Evolutionary conservation across 306 rosid species (phyloP).

Genomic region (Quercus engelmannii): DNA sequence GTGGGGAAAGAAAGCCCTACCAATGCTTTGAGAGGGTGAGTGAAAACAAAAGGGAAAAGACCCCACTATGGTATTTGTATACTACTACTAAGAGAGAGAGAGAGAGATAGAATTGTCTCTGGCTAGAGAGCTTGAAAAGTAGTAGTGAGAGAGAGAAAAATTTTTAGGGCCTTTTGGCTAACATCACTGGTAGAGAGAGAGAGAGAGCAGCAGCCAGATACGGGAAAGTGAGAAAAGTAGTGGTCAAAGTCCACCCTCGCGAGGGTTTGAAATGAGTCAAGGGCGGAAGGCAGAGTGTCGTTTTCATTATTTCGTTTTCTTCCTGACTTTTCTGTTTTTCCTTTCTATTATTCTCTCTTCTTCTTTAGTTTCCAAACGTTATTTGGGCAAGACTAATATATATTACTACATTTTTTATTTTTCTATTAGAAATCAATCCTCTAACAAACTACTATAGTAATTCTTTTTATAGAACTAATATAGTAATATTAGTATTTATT

Average conservation of each 20-base stretch:
- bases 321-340: not conserved
- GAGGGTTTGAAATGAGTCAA: conserved; percentile 54
- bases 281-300: conserved; percentile 51
- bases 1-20: not conserved
- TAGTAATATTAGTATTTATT: too few relatives aligned
- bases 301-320: conserved; percentile 2
- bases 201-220: conserved; percentile 20
- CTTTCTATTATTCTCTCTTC: too few relatives aligned
- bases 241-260: conserved; percentile 62
- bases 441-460: too few relatives aligned
- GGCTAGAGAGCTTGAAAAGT: conserved; percentile 45
- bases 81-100: not conserved
- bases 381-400: not conserved
- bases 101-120: conserved; percentile 12
- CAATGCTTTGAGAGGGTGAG: not conserved
- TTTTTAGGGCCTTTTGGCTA: too few relatives aligned
- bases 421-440: too few relatives aligned
- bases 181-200: not conserved
- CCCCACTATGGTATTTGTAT: conserved; percentile 24
- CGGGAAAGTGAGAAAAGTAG: conserved; percentile 56
- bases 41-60: not conserved
- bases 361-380: not conserved
- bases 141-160: conserved; percentile 6
- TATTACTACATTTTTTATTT: too few relatives aligned
- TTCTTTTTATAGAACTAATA: too few relatives aligned